Conservation (phyloP, 768 basidiomycete species). For the Podaxis mareebaensis region DNA sequence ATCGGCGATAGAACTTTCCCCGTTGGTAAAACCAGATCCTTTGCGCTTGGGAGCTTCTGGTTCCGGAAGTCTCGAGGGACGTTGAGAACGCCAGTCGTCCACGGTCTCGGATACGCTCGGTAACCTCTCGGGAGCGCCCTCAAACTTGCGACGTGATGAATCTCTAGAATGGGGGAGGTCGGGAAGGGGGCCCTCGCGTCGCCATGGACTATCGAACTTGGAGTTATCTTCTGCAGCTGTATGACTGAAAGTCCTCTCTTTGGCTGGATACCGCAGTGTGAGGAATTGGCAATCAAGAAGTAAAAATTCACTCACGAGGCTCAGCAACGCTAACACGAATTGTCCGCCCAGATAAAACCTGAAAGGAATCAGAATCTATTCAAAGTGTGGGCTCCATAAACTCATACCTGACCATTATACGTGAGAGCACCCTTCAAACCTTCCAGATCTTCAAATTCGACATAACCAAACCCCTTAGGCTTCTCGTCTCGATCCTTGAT, state of each 20-base stretch:
- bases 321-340: conserved; percentile 95
- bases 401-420: conserved; percentile 67
- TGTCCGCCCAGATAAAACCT: conserved; percentile 76
- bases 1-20: conserved; percentile 60
- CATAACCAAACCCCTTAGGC: conserved; percentile 97
- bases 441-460: conserved; percentile 90
- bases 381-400: neutral
- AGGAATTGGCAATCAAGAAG: neutral
- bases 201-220: conserved; percentile 85
- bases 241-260: conserved; percentile 55
- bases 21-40: conserved; percentile 54
- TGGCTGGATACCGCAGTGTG: conserved; percentile 49
- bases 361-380: conserved; percentile 6
- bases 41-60: conserved; percentile 53
- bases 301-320: conserved; percentile 66
- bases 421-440: conserved; percentile 82
- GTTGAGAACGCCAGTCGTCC: conserved; percentile 73
- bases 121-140: conserved; percentile 47
- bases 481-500: conserved; percentile 92
- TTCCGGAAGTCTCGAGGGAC: conserved; percentile 46
- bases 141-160: conserved; percentile 64
- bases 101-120: conserved; percentile 60
- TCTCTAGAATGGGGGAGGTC: conserved; percentile 64
- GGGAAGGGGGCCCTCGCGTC: conserved; percentile 85
- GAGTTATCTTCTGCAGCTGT: conserved; percentile 61